These are phyloP conservation scores for Physcomitrium patens DNA, from an alignment of 225 moss, liverwort and hornwort genomes.

Conservation along the genomic window DNA sequence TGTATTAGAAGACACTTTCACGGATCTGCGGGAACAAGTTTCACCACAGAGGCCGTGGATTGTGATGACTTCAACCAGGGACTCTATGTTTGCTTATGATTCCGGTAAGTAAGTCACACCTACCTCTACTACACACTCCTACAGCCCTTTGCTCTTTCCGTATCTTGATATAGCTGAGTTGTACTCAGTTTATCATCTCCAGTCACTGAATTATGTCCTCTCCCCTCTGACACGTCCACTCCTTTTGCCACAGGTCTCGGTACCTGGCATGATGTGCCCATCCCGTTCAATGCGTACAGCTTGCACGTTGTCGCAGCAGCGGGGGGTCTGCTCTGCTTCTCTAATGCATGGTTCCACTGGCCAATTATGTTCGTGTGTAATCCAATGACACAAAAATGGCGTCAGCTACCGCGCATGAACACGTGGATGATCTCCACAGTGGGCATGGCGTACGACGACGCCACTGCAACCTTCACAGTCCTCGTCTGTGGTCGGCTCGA, in stretches of 20 bases:
- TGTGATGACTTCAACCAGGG: slow-evolving; percentile 38
- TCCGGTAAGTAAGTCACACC: slow-evolving; percentile 12
- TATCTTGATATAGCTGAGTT: not conserved
- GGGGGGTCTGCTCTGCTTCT: slow-evolving; percentile 43
- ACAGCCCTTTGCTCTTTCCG: not conserved
- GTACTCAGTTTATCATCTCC: no score
- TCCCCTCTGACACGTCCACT: not conserved
- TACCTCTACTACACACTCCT: not conserved
- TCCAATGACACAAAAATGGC: slow-evolving; percentile 46
- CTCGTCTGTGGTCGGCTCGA: slow-evolving; percentile 39
- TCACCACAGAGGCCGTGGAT: slow-evolving; percentile 41
- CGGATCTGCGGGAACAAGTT: slow-evolving; percentile 26
- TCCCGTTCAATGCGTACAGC: slow-evolving; percentile 41
- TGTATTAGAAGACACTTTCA: slow-evolving; percentile 27
- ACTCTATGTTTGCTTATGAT: slow-evolving; percentile 40
- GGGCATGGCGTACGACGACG: slow-evolving; percentile 38
- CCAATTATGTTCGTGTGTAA: slow-evolving; percentile 47
- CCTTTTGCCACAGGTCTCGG: slow-evolving; percentile 22
- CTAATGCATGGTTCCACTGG: slow-evolving; percentile 44
- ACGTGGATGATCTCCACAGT: slow-evolving; percentile 47
- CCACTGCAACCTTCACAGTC: slow-evolving; percentile 31
- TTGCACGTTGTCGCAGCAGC: slow-evolving; percentile 44
- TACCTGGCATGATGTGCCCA: slow-evolving; percentile 36
- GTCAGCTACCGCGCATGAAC: slow-evolving; percentile 36
- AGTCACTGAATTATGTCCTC: not conserved